A percentile compares a stretch with the other conserved stretches of the same genome.
Evolutionary conservation across 495 filamentous ascomycete genomes (phyloP).

Genomic region (Apodospora peruviana): DNA sequence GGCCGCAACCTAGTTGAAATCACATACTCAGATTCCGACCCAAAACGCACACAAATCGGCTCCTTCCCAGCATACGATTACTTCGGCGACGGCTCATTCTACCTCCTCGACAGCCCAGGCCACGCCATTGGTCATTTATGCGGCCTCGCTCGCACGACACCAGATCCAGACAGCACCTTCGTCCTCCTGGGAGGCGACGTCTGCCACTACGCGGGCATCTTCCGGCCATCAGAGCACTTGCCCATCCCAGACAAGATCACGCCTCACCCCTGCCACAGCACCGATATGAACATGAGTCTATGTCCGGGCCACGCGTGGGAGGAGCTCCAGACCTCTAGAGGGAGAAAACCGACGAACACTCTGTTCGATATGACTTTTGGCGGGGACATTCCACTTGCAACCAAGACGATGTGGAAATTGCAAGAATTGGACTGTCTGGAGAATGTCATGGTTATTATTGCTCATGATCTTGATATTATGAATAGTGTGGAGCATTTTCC

Average conservation of each 20-base stretch:
- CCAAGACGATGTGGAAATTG: conserved; percentile 33
- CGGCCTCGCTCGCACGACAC: conserved; percentile 48
- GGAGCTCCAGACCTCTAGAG: conserved; percentile 17
- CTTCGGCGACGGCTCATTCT: conserved; percentile 56
- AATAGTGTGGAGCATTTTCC: conserved; percentile 42
- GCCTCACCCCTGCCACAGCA: conserved; percentile 27
- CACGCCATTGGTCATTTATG: conserved; percentile 54
- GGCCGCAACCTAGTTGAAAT: conserved; percentile 39
- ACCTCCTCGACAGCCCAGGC: conserved; percentile 52
- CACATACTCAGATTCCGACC: conserved; percentile 25
- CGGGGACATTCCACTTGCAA: conserved; percentile 22
- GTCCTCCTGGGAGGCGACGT: conserved; percentile 53
- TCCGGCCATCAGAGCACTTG: conserved; percentile 46
- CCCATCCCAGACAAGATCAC: conserved; percentile 36
- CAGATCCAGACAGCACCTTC: conserved; percentile 26
- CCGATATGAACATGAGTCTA: not conserved
- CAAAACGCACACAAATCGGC: conserved; percentile 34
- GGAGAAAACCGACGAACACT: conserved; percentile 21
- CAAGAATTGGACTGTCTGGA: conserved; percentile 42
- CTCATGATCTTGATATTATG: conserved; percentile 41
- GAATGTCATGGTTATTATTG: conserved; percentile 44
- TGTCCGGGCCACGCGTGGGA: conserved; percentile 12
- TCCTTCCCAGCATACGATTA: conserved; percentile 53
- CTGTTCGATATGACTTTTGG: conserved; percentile 29
- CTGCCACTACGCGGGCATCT: conserved; percentile 46